These are phyloP conservation scores for Fusarium albosuccineum DNA, from an alignment of 2,329 filamentous ascomycete genomes.

Conservation along the genomic window DNA sequence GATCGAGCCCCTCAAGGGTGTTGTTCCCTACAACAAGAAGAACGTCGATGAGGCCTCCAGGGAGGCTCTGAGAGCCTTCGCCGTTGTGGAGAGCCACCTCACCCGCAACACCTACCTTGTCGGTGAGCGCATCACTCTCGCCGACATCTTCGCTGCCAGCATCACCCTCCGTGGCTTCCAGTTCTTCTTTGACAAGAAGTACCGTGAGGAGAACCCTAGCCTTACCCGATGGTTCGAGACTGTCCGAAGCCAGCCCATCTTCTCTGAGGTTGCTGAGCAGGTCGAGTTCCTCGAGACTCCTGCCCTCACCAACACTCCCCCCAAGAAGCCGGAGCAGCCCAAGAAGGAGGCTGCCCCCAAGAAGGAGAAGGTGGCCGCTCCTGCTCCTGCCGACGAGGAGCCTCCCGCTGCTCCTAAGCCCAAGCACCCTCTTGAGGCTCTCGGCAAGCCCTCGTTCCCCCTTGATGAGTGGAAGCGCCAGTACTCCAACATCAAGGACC, in stretches of 20 bases:
- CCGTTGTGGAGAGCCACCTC: conserved; percentile 87
- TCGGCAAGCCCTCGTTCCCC: conserved; percentile 82
- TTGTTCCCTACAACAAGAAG: conserved; percentile 97
- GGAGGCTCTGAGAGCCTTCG: conserved; percentile 74
- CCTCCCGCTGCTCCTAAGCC: conserved; percentile 80
- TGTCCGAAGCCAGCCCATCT: conserved; percentile 92
- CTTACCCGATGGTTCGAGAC: conserved; percentile 95
- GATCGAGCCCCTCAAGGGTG: conserved; percentile 88
- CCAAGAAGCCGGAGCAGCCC: conserved; percentile 84
- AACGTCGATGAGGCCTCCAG: conserved; percentile 83
- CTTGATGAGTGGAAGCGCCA: conserved; percentile 99
- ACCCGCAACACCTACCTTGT: conserved; percentile 96
- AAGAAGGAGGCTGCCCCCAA: conserved; percentile 77
- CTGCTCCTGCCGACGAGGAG: conserved; percentile 56
- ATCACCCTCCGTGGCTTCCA: conserved; percentile 90
- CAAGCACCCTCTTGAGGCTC: conserved; percentile 94
- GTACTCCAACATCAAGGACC: conserved; percentile 96
- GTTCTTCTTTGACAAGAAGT: conserved; percentile 93
- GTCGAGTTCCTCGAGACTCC: conserved; percentile 85
- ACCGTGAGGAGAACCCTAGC: conserved; percentile 85
- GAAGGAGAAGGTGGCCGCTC: conserved; percentile 53
- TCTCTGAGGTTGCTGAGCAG: conserved; percentile 81
- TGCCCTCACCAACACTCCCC: conserved; percentile 75
- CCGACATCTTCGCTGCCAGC: conserved; percentile 87
- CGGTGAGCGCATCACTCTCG: conserved; percentile 96